phyloP scores from a whole-genome alignment of 2,329 filamentous ascomycete species.

The Polytolypa hystricis region DNA sequence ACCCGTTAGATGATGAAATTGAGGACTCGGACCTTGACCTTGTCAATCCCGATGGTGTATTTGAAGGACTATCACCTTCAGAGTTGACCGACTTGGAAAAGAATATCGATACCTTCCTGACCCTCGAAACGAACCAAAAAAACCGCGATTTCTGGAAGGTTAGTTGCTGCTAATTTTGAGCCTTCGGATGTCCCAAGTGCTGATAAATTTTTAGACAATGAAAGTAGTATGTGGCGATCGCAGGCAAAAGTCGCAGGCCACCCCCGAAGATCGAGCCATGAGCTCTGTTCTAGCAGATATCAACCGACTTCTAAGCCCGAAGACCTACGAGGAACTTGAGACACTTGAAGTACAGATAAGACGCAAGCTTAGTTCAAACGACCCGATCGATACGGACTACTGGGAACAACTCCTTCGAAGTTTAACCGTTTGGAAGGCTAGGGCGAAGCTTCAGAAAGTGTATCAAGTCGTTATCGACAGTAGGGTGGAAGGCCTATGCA shows the following conservation, averaged over 20 bases:
- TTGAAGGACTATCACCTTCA: conserved; percentile 57
- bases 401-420: conserved; percentile 88
- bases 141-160: conserved; percentile 84
- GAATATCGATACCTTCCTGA: conserved; percentile 69
- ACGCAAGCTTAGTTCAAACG: conserved; percentile 73
- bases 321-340: conserved; percentile 77
- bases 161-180: conserved; percentile 15
- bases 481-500: conserved; percentile 54
- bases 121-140: conserved; percentile 63
- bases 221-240: conserved; percentile 71
- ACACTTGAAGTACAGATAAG: conserved; percentile 77
- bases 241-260: conserved; percentile 52
- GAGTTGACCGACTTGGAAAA: conserved; percentile 67
- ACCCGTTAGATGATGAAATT: conserved; percentile 71
- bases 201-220: conserved; percentile 49
- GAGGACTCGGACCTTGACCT: conserved; percentile 66
- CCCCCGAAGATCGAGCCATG: conserved; percentile 61
- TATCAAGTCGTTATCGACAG: conserved; percentile 64
- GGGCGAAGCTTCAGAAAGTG: conserved; percentile 68
- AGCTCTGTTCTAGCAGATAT: conserved; percentile 78
- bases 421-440: conserved; percentile 82
- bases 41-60: conserved; percentile 67
- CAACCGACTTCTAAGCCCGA: conserved; percentile 74
- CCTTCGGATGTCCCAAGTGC: neutral
- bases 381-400: conserved; percentile 91